Conservation (phyloP, 768 basidiomycete genomes). For the Tephrocybe sp. region DNA sequence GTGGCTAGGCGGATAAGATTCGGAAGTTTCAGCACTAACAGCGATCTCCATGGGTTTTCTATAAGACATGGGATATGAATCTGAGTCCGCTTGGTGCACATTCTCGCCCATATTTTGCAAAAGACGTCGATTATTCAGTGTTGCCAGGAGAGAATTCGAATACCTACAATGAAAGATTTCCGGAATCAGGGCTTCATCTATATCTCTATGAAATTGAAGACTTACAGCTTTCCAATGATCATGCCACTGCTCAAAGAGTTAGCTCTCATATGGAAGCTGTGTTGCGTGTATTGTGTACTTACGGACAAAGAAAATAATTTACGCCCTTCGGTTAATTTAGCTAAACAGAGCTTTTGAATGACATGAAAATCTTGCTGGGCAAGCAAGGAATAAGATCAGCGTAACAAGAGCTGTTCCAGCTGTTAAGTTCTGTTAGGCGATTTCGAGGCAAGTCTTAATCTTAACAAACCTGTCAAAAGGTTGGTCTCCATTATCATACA, state of each 20-base stretch:
- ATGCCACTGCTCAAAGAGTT: neutral
- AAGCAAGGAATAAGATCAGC: constrained; percentile 13
- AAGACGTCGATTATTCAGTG: constrained; percentile 6
- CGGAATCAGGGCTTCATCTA: no score
- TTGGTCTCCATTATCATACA: constrained; percentile 11
- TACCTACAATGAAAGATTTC: neutral
- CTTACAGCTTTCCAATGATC: constrained; percentile 10
- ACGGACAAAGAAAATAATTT: constrained; percentile 11
- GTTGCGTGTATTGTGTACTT: neutral
- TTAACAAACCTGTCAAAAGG: constrained; percentile 4
- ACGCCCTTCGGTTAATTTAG: neutral
- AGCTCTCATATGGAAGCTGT: neutral
- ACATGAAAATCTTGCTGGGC: neutral
- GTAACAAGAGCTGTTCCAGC: constrained; percentile 2
- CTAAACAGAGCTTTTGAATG: neutral
- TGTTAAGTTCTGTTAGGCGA: neutral
- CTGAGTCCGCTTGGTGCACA: no score
- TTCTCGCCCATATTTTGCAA: no score
- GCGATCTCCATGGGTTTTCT: no score
- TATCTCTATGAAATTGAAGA: neutral
- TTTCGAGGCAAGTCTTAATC: neutral
- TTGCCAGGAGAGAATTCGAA: constrained; percentile 7
- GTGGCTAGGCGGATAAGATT: no score
- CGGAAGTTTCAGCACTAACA: no score
- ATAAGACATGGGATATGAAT: no score